phyloP scores from a whole-genome alignment of 1,139 yeast species.

The Saccharomyces uvarum region DNA sequence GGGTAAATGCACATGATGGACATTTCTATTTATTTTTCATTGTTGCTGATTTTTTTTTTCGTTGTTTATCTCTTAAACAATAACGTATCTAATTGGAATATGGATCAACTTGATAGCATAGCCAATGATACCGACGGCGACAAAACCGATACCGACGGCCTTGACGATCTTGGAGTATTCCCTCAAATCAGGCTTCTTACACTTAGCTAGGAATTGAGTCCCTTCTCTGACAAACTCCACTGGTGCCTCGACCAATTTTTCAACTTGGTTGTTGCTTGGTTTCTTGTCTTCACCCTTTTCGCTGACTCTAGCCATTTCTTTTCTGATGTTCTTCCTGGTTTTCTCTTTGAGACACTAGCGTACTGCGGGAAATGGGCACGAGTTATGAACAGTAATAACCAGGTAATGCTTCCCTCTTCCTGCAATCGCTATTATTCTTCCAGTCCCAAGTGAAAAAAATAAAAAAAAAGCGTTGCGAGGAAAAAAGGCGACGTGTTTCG shows the following conservation, averaged over 20 bases:
- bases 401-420: neutral
- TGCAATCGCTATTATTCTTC: neutral
- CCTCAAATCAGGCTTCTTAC: constrained; percentile 86
- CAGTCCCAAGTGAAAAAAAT: neutral
- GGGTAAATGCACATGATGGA: neutral
- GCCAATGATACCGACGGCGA: constrained; percentile 97
- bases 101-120: constrained; percentile 90
- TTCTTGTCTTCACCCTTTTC: constrained; percentile 11
- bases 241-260: constrained; percentile 83
- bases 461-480: neutral
- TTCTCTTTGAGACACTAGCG: neutral
- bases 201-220: constrained; percentile 73
- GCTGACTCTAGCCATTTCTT: constrained; percentile 26
- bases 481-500: constrained; percentile 1
- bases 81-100: constrained; percentile 94
- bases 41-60: neutral
- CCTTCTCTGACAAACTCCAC: constrained; percentile 89
- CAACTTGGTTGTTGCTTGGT: constrained; percentile 36
- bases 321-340: neutral
- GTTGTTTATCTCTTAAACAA: constrained; percentile 46
- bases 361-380: neutral
- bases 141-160: constrained; percentile 94
- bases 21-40: neutral
- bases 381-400: neutral
- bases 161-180: constrained; percentile 84